A percentile compares a stretch with the other conserved stretches of the same genome.
Conservation (phyloP, 176 grass and related monocot species). For the Lolium rigidum region DNA sequence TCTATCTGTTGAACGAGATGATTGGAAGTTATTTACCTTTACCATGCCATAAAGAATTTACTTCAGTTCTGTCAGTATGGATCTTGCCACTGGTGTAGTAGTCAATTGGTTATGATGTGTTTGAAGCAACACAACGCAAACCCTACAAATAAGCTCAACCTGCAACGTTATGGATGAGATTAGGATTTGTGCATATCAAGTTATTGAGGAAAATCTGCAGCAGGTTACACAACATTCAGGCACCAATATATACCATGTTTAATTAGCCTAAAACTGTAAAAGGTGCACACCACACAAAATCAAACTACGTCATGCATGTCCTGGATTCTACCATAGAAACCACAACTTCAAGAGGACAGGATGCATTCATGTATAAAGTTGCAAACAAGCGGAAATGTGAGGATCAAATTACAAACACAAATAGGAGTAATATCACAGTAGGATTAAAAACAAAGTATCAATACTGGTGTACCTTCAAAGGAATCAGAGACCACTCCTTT, state of each 20-base stretch:
- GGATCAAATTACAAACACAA: neutral
- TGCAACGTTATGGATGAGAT: conserved; percentile 48
- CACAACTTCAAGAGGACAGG: neutral
- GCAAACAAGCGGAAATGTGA: neutral
- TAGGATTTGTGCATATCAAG: neutral
- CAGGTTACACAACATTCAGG: neutral
- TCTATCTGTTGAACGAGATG: neutral
- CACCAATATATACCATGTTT: neutral
- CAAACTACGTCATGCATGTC: neutral
- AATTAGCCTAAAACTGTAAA: neutral
- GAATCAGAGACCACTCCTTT: conserved; percentile 83
- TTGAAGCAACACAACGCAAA: conserved; percentile 82
- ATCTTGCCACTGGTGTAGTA: conserved; percentile 61
- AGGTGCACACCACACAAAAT: conserved; percentile 1
- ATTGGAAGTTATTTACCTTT: conserved; percentile 62
- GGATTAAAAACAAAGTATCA: neutral
- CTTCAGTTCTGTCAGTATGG: conserved; percentile 69
- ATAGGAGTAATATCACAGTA: neutral
- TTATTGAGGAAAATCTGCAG: neutral
- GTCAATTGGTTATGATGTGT: conserved; percentile 95
- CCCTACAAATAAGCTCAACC: conserved; percentile 90
- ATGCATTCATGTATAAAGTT: neutral
- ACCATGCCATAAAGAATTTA: conserved; percentile 70
- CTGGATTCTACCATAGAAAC: too few relatives aligned
- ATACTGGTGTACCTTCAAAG: conserved; percentile 58